phyloP scores from a whole-genome alignment of 139 green algal genomes.

The Picocystis salinarum region DNA sequence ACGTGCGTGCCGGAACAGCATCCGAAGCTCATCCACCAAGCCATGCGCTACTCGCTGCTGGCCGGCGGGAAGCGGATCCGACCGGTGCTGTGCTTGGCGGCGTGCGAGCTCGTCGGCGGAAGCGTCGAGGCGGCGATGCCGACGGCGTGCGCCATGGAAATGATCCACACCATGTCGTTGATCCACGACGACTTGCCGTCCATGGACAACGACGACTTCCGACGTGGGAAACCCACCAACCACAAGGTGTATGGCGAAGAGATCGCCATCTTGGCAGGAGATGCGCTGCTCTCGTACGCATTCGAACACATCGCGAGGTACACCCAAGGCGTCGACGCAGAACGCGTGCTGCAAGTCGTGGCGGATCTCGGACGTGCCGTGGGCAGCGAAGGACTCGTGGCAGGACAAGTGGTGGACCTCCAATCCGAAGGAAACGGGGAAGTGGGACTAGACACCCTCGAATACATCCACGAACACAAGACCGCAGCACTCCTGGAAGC shows the following conservation, averaged over 20 bases:
- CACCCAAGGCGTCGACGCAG: constrained; percentile 57
- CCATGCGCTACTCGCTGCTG: constrained; percentile 89
- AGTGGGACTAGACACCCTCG: constrained; percentile 72
- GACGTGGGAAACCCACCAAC: constrained; percentile 74
- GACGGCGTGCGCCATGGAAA: constrained; percentile 88
- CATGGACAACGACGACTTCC: constrained; percentile 99
- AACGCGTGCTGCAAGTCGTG: constrained; percentile 70
- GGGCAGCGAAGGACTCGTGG: constrained; percentile 79
- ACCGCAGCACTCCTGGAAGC: constrained; percentile 92
- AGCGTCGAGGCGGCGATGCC: constrained; percentile 20
- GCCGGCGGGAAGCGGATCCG: constrained; percentile 90
- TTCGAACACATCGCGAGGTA: constrained; percentile 92
- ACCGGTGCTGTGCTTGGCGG: constrained; percentile 78
- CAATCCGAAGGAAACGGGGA: constrained; percentile 58
- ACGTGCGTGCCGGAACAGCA: constrained; percentile 56
- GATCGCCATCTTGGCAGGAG: constrained; percentile 87
- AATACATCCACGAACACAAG: constrained; percentile 99
- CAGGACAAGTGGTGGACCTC: constrained; percentile 84
- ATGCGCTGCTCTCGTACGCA: constrained; percentile 76
- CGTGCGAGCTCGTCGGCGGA: constrained; percentile 85
- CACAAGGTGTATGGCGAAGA: constrained; percentile 96
- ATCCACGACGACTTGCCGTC: constrained; percentile 91
- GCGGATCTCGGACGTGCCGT: constrained; percentile 65
- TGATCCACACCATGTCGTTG: constrained; percentile 96
- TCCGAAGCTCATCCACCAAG: constrained; percentile 69